Percentiles rank a stretch among this genome's conserved stretches.
These are phyloP conservation scores for Ceratobasidium sp. DNA, from an alignment of 1,284 basidiomycete species.

Conservation along the genomic window DNA sequence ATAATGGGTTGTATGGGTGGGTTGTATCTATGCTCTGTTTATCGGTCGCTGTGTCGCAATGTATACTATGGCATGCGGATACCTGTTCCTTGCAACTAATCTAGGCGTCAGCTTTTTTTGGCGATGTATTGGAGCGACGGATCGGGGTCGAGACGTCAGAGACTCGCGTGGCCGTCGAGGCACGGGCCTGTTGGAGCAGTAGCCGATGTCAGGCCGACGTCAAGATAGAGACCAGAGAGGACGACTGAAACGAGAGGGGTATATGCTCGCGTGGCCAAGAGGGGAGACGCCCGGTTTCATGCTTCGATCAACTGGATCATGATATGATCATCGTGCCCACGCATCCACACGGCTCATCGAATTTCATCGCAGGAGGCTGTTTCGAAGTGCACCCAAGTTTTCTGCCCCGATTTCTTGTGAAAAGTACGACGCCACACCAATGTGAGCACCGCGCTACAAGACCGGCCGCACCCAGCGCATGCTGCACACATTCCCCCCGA, in stretches of 20 bases:
- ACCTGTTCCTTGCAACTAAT: constrained; percentile 28
- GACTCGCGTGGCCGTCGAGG: not conserved
- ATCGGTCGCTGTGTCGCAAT: constrained; percentile 20
- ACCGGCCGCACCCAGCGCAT: not conserved
- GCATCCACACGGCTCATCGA: not conserved
- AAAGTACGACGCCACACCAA: not conserved
- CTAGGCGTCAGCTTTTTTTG: too few relatives aligned
- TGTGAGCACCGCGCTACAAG: too few relatives aligned
- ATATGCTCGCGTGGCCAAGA: too few relatives aligned
- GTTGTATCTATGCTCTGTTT: constrained; percentile 30
- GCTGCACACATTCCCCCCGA: too few relatives aligned
- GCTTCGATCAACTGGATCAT: constrained; percentile 1
- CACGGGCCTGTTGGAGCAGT: not conserved
- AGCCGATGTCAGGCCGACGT: too few relatives aligned
- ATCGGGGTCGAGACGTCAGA: not conserved
- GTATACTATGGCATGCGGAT: constrained; percentile 21
- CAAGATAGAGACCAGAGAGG: too few relatives aligned
- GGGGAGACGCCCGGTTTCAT: constrained; percentile 11
- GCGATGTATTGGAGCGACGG: too few relatives aligned
- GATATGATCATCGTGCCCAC: not conserved
- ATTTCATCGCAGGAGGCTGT: not conserved
- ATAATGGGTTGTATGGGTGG: not conserved
- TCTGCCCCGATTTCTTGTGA: not conserved
- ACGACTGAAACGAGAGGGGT: too few relatives aligned
- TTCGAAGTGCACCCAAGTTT: not conserved